These are phyloP conservation scores for Xylaria sp. DNA, from an alignment of 2,329 filamentous ascomycete species.

Conservation along the genomic window DNA sequence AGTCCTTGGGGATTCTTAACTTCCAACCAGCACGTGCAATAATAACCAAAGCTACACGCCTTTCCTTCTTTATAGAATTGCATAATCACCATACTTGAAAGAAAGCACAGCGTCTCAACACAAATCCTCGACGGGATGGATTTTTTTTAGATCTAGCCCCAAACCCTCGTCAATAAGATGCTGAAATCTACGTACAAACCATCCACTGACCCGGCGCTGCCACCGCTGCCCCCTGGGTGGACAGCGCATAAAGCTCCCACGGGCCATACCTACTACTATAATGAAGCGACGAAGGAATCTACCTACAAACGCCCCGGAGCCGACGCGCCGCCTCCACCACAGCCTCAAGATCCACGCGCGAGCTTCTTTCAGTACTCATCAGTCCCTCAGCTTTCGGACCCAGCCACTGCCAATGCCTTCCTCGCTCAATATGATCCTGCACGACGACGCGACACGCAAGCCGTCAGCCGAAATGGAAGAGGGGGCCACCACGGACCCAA, in stretches of 20 bases:
- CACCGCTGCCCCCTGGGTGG: constrained; percentile 82
- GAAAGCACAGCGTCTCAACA: neutral
- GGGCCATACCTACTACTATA: constrained; percentile 90
- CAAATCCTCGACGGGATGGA: neutral
- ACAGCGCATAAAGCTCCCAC: constrained; percentile 92
- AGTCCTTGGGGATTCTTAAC: neutral
- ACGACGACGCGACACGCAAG: constrained; percentile 53
- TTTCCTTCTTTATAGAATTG: neutral
- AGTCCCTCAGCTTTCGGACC: constrained; percentile 62
- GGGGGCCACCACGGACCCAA: constrained; percentile 61
- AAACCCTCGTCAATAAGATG: constrained; percentile 58
- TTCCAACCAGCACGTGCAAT: no score
- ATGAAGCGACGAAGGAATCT: constrained; percentile 82
- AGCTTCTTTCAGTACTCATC: constrained; percentile 58
- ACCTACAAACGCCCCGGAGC: constrained; percentile 82
- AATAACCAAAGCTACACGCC: neutral
- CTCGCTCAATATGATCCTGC: constrained; percentile 63
- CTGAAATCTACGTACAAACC: constrained; percentile 81
- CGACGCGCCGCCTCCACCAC: constrained; percentile 33
- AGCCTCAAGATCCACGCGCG: constrained; percentile 47
- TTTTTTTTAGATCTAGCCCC: neutral
- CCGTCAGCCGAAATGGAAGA: constrained; percentile 52
- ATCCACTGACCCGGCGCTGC: constrained; percentile 60
- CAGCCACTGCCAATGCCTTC: constrained; percentile 69
- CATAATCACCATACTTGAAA: neutral